A percentile compares a stretch with the other conserved stretches of the same genome.
Conservation (phyloP, 257 asterid species). For the Plectranthus barbatus region DNA sequence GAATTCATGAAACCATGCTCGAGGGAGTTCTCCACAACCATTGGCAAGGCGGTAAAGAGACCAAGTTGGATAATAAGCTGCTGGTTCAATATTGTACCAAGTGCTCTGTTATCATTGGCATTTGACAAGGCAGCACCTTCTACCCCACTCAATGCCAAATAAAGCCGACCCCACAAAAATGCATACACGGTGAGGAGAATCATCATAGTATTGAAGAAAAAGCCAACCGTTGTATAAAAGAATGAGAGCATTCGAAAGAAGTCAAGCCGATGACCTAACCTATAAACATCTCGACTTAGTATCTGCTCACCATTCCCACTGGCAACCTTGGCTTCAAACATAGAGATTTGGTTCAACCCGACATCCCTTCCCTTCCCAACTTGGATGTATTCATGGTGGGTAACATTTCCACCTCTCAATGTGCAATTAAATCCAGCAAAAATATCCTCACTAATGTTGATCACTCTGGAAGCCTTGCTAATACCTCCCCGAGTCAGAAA, state of each 20-base stretch:
- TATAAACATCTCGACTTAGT: not conserved
- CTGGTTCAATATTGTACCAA: slow-evolving; percentile 91
- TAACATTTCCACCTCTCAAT: not conserved
- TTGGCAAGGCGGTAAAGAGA: not conserved
- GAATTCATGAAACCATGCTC: not conserved
- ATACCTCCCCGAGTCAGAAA: slow-evolving; percentile 95
- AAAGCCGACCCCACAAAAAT: slow-evolving; percentile 95
- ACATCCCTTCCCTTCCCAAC: not conserved
- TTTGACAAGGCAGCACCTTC: slow-evolving; percentile 52
- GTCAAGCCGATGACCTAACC: not conserved
- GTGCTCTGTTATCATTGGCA: slow-evolving; percentile 67
- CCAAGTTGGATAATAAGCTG: slow-evolving; percentile 63
- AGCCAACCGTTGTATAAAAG: not conserved
- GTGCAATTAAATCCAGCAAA: not conserved
- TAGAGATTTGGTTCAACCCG: not conserved
- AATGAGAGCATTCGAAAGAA: not conserved
- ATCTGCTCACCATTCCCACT: not conserved
- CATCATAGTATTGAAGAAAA: not conserved
- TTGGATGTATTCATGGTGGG: not conserved
- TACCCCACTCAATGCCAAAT: slow-evolving; percentile 90
- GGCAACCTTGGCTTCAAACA: not conserved
- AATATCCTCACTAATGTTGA: slow-evolving; percentile 94
- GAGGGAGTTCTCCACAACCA: not conserved
- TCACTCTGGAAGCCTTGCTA: slow-evolving; percentile 97
- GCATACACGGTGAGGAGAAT: slow-evolving; percentile 74